Conservation (phyloP, 176 grass and related monocot genomes). For the Musa schizocarpa region DNA sequence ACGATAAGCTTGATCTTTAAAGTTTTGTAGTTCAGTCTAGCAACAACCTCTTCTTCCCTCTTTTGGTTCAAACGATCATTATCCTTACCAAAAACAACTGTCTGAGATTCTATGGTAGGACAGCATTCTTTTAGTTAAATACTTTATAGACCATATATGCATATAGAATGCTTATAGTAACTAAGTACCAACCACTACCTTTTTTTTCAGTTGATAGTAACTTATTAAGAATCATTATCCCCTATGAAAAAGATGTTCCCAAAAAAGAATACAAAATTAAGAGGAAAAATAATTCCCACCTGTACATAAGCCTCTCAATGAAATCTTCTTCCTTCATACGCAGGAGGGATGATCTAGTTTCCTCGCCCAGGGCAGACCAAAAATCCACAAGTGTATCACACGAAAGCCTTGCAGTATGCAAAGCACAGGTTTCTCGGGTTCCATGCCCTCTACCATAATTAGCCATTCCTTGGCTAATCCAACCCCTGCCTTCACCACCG, state of each 20-base stretch:
- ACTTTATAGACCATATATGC: too few relatives aligned
- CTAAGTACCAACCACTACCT: too few relatives aligned
- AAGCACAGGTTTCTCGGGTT: slow-evolving; percentile 80
- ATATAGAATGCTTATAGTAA: neutral
- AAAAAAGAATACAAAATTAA: neutral
- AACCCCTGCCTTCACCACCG: slow-evolving; percentile 83
- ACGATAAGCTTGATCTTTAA: too few relatives aligned
- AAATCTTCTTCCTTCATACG: slow-evolving; percentile 98
- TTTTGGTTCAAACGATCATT: neutral
- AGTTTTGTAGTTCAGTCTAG: too few relatives aligned
- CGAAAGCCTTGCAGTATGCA: slow-evolving; percentile 82
- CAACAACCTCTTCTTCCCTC: too few relatives aligned
- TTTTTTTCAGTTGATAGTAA: too few relatives aligned
- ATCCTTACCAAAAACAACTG: neutral
- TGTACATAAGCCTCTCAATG: slow-evolving; percentile 89
- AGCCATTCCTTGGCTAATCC: slow-evolving; percentile 85
- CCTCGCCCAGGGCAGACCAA: slow-evolving; percentile 80
- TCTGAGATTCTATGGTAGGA: too few relatives aligned
- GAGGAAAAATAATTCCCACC: slow-evolving; percentile 31
- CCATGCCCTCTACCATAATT: slow-evolving; percentile 66
- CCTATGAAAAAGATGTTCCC: neutral
- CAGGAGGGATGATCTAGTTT: slow-evolving; percentile 82
- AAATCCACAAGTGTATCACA: slow-evolving; percentile 94
- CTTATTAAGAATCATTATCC: neutral
- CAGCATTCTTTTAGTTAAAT: too few relatives aligned